Percentiles rank a stretch among this genome's conserved stretches.
phyloP scores from a whole-genome alignment of 1,284 basidiomycete genomes.

The Kalmanozyma brasiliensis region DNA sequence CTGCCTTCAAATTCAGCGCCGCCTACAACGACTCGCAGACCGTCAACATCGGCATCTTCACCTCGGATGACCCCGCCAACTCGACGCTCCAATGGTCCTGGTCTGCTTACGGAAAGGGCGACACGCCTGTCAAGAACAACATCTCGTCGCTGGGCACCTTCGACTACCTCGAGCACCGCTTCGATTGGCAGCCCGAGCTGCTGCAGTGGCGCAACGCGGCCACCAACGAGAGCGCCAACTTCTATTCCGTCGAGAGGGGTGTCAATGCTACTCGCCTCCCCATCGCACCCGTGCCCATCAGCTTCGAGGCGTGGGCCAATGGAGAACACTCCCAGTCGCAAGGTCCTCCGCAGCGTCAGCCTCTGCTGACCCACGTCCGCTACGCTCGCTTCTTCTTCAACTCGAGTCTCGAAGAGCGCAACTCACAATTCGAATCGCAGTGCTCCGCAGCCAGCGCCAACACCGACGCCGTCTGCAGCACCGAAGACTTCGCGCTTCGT shows the following conservation, averaged over 20 bases:
- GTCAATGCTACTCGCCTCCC: constrained; percentile 50
- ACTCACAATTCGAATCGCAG: constrained; percentile 42
- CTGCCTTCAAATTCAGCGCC: constrained; percentile 50
- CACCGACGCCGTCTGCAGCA: constrained; percentile 49
- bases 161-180: constrained; percentile 53
- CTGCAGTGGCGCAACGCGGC: constrained; percentile 54
- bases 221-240: constrained; percentile 39
- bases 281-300: constrained; percentile 42
- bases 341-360: constrained; percentile 46
- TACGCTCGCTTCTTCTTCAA: constrained; percentile 64
- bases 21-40: constrained; percentile 53
- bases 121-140: constrained; percentile 45
- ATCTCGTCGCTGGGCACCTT: constrained; percentile 40
- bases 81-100: constrained; percentile 53
- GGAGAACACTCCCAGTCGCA: constrained; percentile 50
- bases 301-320: constrained; percentile 55
- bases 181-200: constrained; percentile 56
- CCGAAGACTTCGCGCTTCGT: constrained; percentile 55
- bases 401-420: constrained; percentile 52
- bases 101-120: constrained; percentile 42
- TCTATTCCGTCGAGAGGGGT: constrained; percentile 32
- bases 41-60: constrained; percentile 43
- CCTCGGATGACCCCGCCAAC: constrained; percentile 40
- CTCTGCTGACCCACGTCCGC: constrained; percentile 46
- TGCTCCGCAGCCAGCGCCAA: constrained; percentile 37